Evolutionary conservation across 768 basidiomycete species (phyloP), one percentile per base, ranked within the genome.

Genomic region (Phlebiopsis gigantea): DNA sequence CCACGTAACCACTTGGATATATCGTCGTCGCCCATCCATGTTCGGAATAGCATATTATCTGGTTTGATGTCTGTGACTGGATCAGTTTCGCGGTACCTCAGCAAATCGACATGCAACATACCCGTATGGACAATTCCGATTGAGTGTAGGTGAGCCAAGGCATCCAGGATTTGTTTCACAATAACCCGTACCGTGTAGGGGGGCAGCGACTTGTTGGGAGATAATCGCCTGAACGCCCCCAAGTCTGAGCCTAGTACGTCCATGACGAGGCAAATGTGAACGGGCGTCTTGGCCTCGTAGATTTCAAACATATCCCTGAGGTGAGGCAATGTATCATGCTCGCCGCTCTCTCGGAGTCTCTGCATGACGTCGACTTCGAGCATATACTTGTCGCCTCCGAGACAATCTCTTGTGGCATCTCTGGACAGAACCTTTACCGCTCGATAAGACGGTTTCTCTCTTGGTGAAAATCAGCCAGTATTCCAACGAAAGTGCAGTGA

Each of bases 21-120:
- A 22, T 55, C 26, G 29, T 56, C 42, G 41, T 60, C 59, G 39
- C n/a, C 31, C 19, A 22, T 31, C 21, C 45, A 26, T 19, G 44
- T 22, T 47, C 60, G 47, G 48, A 69, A 63, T 6, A 68, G 62
- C 9, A 68, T 61, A 52, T 70, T 66, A 48, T 65, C 64, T 9
- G 58, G 63, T 50, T 65, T 70, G n/a, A 70, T 26, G 58, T 66
- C 67, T 69, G 48, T n/a, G 25, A 8, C 6, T n/a, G 19, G 44
- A 24, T 21, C 8, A 28, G 25, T 5, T 12, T 15, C 29, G 26
- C 9, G 17, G 12, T 41, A 6, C 19, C 29, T 14, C 41, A 3
- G 41, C 45, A 31, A 17, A 28, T 5, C 4, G 10, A 17, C 12
- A 5, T 5, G 47, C 9, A 6, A 45, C 59, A 19, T 2, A 62